Evolutionary conservation across 2,329 filamentous ascomycete genomes (phyloP).

Genomic region (Parafenestella ontariensis): DNA sequence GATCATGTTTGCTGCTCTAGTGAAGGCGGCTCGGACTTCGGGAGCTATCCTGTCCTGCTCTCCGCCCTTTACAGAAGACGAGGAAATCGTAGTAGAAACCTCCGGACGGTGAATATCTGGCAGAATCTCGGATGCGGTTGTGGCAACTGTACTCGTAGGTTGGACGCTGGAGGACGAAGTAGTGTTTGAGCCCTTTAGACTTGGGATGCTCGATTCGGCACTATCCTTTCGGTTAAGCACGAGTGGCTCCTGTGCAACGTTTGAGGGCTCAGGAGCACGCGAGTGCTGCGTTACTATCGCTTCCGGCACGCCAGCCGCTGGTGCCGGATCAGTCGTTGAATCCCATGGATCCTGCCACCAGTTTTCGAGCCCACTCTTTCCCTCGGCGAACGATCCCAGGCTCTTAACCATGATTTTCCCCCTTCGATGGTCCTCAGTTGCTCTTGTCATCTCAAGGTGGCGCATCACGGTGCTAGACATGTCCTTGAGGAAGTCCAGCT

Average conservation of each 20-base stretch:
- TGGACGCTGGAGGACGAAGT: constrained; percentile 27
- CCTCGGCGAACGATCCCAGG: constrained; percentile 47
- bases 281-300: constrained; percentile 24
- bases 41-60: constrained; percentile 35
- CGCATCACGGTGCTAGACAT: constrained; percentile 64
- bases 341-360: constrained; percentile 45
- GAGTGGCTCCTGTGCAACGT: constrained; percentile 20
- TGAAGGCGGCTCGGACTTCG: constrained; percentile 44
- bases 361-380: constrained; percentile 43
- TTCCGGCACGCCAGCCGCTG: constrained; percentile 19
- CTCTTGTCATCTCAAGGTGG: constrained; percentile 65
- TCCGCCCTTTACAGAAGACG: constrained; percentile 27
- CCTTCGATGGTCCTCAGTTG: constrained; percentile 60
- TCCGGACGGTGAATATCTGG: constrained; percentile 24
- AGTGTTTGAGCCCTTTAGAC: constrained; percentile 19
- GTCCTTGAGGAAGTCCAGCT: constrained; percentile 63
- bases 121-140: constrained; percentile 31
- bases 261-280: constrained; percentile 23
- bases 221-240: constrained; percentile 26
- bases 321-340: constrained; percentile 12
- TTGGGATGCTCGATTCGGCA: constrained; percentile 27
- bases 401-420: constrained; percentile 62
- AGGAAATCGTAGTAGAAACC: constrained; percentile 31
- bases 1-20: constrained; percentile 49
- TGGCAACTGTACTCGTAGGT: constrained; percentile 25